phyloP scores from a whole-genome alignment of 73 alveolate genomes.

The Tetrahymena malaccensis region DNA sequence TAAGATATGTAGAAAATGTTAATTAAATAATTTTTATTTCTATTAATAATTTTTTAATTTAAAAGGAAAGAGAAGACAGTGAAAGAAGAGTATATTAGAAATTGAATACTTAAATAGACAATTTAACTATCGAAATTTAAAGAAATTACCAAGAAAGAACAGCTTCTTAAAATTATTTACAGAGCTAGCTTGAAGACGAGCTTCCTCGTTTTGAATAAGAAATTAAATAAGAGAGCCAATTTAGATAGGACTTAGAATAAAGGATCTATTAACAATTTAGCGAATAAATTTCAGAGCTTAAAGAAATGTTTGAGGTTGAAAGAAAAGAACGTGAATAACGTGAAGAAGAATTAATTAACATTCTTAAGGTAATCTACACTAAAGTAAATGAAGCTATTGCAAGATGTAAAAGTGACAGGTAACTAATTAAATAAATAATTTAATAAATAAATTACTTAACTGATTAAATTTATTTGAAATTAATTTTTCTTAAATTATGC shows the following conservation, averaged over 20 bases:
- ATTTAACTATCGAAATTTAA: constrained; percentile 28
- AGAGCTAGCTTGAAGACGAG: not conserved
- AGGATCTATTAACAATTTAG: constrained; percentile 28
- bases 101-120: constrained; percentile 18
- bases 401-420: constrained; percentile 18
- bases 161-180: constrained; percentile 10
- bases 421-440: too few species aligned
- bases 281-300: constrained; percentile 22
- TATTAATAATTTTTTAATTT: not conserved
- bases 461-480: not conserved
- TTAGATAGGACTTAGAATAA: constrained; percentile 36
- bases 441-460: not conserved
- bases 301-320: constrained; percentile 32
- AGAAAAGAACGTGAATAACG: constrained; percentile 33
- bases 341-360: constrained; percentile 33
- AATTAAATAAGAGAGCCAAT: constrained; percentile 12
- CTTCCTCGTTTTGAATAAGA: constrained; percentile 29
- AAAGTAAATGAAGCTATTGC: constrained; percentile 23
- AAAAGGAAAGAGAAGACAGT: constrained; percentile 34
- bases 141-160: constrained; percentile 21
- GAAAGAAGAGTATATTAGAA: constrained; percentile 38
- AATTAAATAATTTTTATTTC: not conserved
- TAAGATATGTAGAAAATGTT: not conserved
- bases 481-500: not conserved
- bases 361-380: constrained; percentile 13